Base-by-base conservation (phyloP, 768 basidiomycete genomes). In the Mycena latifolia region DNA sequence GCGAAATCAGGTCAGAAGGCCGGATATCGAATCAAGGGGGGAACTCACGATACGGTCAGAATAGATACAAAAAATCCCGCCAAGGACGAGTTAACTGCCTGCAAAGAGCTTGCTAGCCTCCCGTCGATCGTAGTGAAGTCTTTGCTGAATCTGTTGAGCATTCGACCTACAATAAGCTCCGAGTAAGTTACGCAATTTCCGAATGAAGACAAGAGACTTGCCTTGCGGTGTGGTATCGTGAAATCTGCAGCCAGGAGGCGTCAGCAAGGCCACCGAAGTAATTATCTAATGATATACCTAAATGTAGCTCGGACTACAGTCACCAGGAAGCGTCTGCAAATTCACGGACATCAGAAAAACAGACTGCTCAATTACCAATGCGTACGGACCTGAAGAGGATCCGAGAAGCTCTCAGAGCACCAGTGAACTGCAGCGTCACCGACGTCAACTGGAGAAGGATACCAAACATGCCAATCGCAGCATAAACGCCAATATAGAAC, bases 51-150 rank as follows among this genome's bases (percentile, higher is more conserved):
- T 15, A 59, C 47, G 11, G 57, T 59, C 22, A 59, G 5, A 15
- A 95, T 84, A 2, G 94, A 89, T 12, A 91, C 90, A 37, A 91
- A 85, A 75, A 96, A 91, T 39, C 85, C 86, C 0, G 93, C 93
- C 37, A 94, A 77, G 2, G 92, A 93, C 0, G 87, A 84, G 71
- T 94, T 93, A 53, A 96, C 92, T 0, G 88, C 84, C 70, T 93
- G 89, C 35, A 95, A 78, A 1, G 92, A 89, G 24, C 84, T 74
- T 1, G 90, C 87, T 33, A 94, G 79, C 4, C 88, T 89, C 0
- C 84, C 83, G 73, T 97, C 96, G 25, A 97, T 92, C 0, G 93
- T 95, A 76, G 95, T 94, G 33, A 96, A 84, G 72, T 97, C 94
- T 81, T 45, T 54, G 31, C 64, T 51, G 43, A 95, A 95, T 5